Conservation (phyloP, 768 basidiomycete species). For the Phaeotremella fagi region DNA sequence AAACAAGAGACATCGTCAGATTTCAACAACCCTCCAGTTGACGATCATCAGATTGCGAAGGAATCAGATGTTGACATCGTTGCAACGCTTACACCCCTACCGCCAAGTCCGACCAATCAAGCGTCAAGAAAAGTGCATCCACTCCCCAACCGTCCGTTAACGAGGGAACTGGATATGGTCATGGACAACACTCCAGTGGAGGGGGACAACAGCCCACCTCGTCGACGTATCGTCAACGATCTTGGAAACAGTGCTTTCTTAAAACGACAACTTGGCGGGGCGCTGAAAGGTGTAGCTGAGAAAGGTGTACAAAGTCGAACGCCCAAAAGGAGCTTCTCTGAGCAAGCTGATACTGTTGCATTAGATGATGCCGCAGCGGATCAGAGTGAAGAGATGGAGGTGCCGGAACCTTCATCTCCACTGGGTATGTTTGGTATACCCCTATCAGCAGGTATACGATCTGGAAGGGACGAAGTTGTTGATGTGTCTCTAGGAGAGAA, state of each 20-base stretch:
- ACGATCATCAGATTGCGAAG: neutral
- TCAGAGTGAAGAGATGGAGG: too few species aligned
- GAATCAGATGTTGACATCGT: neutral
- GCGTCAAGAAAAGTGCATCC: neutral
- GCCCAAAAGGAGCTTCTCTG: neutral
- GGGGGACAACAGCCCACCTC: neutral
- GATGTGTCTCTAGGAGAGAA: neutral
- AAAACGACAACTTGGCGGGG: slow-evolving; percentile 9
- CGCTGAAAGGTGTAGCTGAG: neutral
- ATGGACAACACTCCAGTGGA: neutral
- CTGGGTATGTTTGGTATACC: neutral
- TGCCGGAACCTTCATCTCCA: neutral
- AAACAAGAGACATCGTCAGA: neutral
- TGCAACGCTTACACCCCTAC: too few species aligned
- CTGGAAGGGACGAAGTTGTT: neutral
- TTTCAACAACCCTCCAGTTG: neutral
- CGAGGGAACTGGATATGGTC: neutral
- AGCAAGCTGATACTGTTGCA: neutral
- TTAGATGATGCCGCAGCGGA: neutral
- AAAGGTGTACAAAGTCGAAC: neutral
- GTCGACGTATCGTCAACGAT: neutral
- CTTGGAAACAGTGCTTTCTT: slow-evolving; percentile 12
- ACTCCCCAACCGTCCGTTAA: neutral
- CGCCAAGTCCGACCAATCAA: too few species aligned
- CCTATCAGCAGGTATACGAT: neutral